These are phyloP conservation scores for Phylloporus sp. DNA, from an alignment of 1,284 basidiomycete genomes.

Conservation along the genomic window DNA sequence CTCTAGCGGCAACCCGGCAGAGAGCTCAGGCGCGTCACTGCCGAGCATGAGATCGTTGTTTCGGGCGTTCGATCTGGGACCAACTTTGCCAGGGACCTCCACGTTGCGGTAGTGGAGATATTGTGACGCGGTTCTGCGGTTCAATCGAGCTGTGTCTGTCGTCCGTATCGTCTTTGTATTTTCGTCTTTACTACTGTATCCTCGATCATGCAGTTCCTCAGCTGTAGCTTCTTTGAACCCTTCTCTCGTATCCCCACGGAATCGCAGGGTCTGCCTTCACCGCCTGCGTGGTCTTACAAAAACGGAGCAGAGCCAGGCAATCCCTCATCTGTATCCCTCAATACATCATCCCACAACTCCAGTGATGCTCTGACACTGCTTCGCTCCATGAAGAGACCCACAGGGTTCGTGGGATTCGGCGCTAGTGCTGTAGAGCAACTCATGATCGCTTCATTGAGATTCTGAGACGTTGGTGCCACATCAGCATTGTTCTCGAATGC, in stretches of 20 bases:
- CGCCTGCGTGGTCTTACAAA: neutral
- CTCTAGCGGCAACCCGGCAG: constrained; percentile 7
- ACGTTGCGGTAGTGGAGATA: neutral
- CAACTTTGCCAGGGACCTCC: neutral
- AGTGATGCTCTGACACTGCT: constrained; percentile 4
- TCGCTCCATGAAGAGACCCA: constrained; percentile 12
- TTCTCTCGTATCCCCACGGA: constrained; percentile 6
- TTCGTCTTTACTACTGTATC: too few relatives aligned
- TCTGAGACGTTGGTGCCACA: neutral
- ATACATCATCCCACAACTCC: neutral
- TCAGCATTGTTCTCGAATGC: neutral
- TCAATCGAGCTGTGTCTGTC: too few relatives aligned
- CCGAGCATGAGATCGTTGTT: neutral
- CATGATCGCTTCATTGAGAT: neutral
- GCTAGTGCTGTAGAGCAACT: constrained; percentile 11
- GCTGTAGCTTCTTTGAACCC: too few relatives aligned
- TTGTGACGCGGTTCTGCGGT: neutral
- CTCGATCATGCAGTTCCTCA: too few relatives aligned
- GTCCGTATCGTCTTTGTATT: too few relatives aligned
- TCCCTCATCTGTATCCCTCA: constrained; percentile 3
- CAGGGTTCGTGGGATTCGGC: neutral
- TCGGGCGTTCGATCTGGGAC: neutral
- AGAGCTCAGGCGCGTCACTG: neutral
- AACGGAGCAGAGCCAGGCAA: neutral
- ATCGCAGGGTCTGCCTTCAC: neutral